Base-by-base conservation (phyloP, 345 rosid species). In the Eucalyptus polyanthemos region DNA sequence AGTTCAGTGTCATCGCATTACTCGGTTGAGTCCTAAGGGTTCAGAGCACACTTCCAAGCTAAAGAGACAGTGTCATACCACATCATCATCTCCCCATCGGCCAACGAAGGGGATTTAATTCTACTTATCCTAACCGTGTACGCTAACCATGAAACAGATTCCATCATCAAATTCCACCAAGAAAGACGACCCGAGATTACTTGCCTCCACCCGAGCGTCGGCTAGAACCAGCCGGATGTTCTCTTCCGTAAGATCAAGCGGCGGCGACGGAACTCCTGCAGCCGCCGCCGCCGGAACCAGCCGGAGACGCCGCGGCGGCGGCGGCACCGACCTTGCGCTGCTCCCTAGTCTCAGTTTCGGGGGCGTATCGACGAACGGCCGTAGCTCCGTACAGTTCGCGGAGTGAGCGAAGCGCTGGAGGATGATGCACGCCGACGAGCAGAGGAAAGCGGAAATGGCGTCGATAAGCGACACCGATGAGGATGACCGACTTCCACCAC, bases 241-340 rank as follows among this genome's bases (percentile, higher is more conserved):
- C 22, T 96, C 99, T 93, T 97, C 99, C 4, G 99, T 97, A 91
- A 97, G 93, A 91, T 97, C 99, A 72, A 97, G 92, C 8, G 96
- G 97, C 17, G 95, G 97, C 76, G 90, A 92, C 16, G 97, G 93
- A 87, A 89, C 92, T 92, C 98, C 96, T 27, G 95, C 91, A 44
- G 95, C 93, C 44, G 93, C 88, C 50, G 51, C 67, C 47, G 87
- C 80, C 42, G 44, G 29, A 56, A 17, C 53, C 15, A 50, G 86
- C 69, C 86, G 40, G 27, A 40, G 47, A 67, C 76, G 56, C 27
- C 50, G 42, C 10, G 17, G 72, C 10, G 27, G 50, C 87, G 34
- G 50, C 87, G 16, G 27, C 31, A 19, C 3, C 81, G 83, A 76
- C 45, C 45, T 76, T 44, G 45, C 27, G 83, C 83, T 37, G 83